Conservation (phyloP, 164 flowering plant genomes). For the Magnolia sinica region DNA sequence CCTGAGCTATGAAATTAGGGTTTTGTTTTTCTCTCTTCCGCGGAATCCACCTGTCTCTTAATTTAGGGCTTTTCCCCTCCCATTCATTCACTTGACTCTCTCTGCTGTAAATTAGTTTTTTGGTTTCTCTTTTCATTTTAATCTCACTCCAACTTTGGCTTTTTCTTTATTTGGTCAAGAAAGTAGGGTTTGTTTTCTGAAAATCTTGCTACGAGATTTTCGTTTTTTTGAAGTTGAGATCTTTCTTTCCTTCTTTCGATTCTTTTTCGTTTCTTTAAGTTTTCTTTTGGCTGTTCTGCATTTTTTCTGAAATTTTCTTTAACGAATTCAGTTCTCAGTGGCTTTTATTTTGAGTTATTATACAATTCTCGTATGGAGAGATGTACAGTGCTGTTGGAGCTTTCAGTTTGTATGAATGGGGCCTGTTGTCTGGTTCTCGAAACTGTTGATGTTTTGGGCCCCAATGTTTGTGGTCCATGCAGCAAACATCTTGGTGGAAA, state of each 20-base stretch:
- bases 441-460: neutral
- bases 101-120: neutral
- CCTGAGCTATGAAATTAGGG: neutral
- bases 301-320: no score
- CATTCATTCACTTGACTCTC: neutral
- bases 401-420: no score
- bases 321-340: no score
- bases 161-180: neutral
- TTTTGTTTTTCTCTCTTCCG: neutral
- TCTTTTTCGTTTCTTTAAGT: no score
- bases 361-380: no score
- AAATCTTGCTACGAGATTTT: neutral
- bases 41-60: neutral
- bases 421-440: no score
- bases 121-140: neutral
- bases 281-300: no score
- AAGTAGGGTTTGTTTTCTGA: neutral
- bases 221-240: neutral
- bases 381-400: no score
- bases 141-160: neutral
- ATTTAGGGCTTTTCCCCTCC: slow-evolving; percentile 5
- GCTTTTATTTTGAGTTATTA: no score
- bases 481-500: neutral
- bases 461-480: neutral
- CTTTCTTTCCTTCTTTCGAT: neutral